Evolutionary conservation across 345 rosid genomes (phyloP), one percentile per base, ranked within the genome.

Genomic region (Pelargonium nanum): DNA sequence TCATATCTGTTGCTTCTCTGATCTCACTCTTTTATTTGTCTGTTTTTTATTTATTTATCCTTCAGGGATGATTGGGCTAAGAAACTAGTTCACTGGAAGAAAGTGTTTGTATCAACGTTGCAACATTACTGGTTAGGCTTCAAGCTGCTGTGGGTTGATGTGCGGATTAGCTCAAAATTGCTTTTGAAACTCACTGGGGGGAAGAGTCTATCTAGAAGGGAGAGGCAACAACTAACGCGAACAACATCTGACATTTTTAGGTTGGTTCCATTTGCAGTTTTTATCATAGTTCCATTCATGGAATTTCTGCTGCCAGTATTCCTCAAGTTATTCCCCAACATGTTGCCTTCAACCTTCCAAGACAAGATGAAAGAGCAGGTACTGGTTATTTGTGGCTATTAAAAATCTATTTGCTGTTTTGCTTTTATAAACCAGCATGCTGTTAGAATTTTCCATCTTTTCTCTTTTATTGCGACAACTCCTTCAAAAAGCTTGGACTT

Each of bases 221-320:
- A 89, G 76, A 83, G 88, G 66, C 95, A 89, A 68, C 97, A 89
- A 72, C 80, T 89, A n/a, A 89, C 97, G 55, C 75, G 84, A 53
- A 89, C 97, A 17, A 87, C 91, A 60, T 91, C 91, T 21, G 95
- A 89, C 73, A 89, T 89, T 66, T 89, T 89, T 69, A 80, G 95
- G 72, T 72, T 89, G 57, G 95, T 83, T 57, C 97, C 97, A 24
- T 72, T 87, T 74, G 91, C 91, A 8, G 95, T 85, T 65, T 85
- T 85, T 74, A 81, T 85, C 25, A 67, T 85, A 0, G 88, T 85
- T 53, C 92, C 92, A 17, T 85, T 85, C 70, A 85, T 85, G 88
- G 92, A 85, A 67, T 85, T 85, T 68, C 65, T 85, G 57, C 76
- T 85, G 23, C 92, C 92, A 0, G 88, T 85, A 22, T 83, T 83